A percentile compares a stretch with the other conserved stretches of the same genome.
phyloP scores from a whole-genome alignment of 192 early-diverging fungal genomes.

The Coemansia sp. region DNA sequence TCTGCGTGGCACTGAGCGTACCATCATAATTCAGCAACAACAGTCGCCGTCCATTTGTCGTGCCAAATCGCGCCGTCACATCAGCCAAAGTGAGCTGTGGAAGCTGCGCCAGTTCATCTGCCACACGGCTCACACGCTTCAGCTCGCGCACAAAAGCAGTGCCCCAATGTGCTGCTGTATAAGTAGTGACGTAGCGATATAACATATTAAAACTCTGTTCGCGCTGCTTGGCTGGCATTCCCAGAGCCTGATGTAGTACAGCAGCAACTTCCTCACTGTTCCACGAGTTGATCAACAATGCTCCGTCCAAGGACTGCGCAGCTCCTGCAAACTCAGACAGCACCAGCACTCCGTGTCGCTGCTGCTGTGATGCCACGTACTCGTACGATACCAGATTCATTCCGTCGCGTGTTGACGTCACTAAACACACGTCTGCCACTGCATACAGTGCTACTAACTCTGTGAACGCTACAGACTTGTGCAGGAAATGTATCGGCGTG shows the following conservation, averaged over 20 bases:
- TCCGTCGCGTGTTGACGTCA: conserved; percentile 97
- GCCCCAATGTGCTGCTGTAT: conserved; percentile 98
- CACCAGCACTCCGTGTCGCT: conserved; percentile 91
- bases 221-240: conserved; percentile 81
- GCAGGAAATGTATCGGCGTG: conserved; percentile 97
- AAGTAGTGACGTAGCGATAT: conserved; percentile 91
- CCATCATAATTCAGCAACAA: conserved; percentile 97
- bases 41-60: conserved; percentile 48
- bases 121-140: conserved; percentile 57
- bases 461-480: conserved; percentile 92
- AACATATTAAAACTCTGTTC: conserved; percentile 88
- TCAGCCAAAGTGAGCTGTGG: conserved; percentile 30
- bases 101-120: conserved; percentile 48
- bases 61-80: conserved; percentile 1
- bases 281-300: conserved; percentile 99
- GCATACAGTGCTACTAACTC: conserved; percentile 97
- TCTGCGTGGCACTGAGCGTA: conserved; percentile 82
- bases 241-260: conserved; percentile 87
- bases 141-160: conserved; percentile 90
- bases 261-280: conserved; percentile 93
- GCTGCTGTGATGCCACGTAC: conserved; percentile 91
- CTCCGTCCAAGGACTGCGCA: conserved; percentile 95
- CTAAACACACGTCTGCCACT: conserved; percentile 91
- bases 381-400: conserved; percentile 99
- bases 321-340: conserved; percentile 98